Percentiles rank a stretch among this genome's conserved stretches.
phyloP scores from a whole-genome alignment of 345 rosid species.

The Rhodamnia argentea region DNA sequence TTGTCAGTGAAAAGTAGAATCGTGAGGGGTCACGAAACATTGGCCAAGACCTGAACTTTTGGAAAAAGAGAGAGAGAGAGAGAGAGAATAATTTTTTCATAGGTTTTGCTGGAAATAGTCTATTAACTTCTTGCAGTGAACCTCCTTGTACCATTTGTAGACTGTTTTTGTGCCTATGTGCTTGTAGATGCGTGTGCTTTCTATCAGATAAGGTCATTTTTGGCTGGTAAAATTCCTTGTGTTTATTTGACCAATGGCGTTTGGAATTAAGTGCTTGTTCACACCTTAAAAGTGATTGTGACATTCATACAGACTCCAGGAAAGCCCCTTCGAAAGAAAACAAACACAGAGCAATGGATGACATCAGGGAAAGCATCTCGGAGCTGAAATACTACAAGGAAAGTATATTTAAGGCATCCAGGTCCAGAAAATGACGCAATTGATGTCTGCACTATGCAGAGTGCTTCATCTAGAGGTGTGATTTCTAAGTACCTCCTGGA shows the following conservation, averaged over 20 bases:
- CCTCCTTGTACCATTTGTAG: not conserved
- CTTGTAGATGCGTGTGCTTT: not conserved
- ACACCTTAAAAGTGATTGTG: not conserved
- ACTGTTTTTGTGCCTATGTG: not conserved
- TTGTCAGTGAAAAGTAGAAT: not conserved
- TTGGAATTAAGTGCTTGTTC: not conserved
- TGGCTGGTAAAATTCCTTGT: not conserved
- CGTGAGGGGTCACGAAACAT: not conserved
- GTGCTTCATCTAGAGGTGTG: not conserved
- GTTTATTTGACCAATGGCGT: not conserved
- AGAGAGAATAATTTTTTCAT: not conserved
- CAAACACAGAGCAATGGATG: conserved; percentile 81
- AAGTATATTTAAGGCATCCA: conserved; percentile 44
- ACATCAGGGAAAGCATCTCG: conserved; percentile 73
- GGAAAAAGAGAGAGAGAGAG: not conserved
- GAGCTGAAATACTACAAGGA: conserved; percentile 77
- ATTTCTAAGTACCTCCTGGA: not conserved
- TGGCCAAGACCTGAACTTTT: not conserved
- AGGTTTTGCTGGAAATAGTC: not conserved
- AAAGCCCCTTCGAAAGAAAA: conserved; percentile 64
- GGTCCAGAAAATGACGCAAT: conserved; percentile 26
- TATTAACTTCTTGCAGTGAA: not conserved
- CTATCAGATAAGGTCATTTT: not conserved
- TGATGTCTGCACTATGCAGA: not conserved
- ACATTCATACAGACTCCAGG: conserved; percentile 29